These are phyloP conservation scores for Poterioochromonas sp. DNA, from an alignment of 352 stramenopile species.

Conservation along the genomic window DNA sequence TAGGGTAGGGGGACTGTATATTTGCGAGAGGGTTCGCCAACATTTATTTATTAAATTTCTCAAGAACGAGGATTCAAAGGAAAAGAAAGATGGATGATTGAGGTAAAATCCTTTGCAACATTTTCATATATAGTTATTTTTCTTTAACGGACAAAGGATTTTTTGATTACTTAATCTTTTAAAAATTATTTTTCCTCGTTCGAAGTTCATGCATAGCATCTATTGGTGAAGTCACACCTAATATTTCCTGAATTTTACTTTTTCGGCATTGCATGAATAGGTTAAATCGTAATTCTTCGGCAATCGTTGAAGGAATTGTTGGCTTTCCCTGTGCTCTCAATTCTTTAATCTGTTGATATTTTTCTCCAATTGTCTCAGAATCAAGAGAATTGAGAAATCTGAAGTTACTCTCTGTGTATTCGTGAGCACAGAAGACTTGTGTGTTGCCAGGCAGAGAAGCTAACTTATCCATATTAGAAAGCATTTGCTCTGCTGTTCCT, in stretches of 20 bases:
- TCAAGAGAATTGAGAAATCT: constrained; percentile 46
- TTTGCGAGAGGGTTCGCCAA: no score
- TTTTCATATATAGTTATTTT: no score
- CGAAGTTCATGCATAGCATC: constrained; percentile 4
- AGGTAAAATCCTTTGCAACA: no score
- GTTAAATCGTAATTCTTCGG: constrained; percentile 40
- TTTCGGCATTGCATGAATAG: constrained; percentile 42
- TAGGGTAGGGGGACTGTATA: no score
- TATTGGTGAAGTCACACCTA: neutral
- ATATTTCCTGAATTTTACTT: neutral
- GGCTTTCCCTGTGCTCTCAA: constrained; percentile 34
- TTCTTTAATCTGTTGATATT: constrained; percentile 53
- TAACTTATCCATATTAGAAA: constrained; percentile 36
- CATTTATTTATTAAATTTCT: no score
- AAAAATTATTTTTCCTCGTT: constrained; percentile 27
- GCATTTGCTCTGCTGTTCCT: constrained; percentile 68
- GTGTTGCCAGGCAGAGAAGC: constrained; percentile 41
- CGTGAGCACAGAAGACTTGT: constrained; percentile 48
- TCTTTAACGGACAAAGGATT: no score
- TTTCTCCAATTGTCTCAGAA: constrained; percentile 50
- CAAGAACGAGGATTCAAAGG: no score
- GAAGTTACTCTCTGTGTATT: constrained; percentile 52
- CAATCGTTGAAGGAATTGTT: constrained; percentile 64
- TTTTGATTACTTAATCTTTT: neutral
- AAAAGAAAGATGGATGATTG: no score